Evolutionary conservation across 2,329 filamentous ascomycete species (phyloP).

Genomic region (Arthroderma uncinatum): DNA sequence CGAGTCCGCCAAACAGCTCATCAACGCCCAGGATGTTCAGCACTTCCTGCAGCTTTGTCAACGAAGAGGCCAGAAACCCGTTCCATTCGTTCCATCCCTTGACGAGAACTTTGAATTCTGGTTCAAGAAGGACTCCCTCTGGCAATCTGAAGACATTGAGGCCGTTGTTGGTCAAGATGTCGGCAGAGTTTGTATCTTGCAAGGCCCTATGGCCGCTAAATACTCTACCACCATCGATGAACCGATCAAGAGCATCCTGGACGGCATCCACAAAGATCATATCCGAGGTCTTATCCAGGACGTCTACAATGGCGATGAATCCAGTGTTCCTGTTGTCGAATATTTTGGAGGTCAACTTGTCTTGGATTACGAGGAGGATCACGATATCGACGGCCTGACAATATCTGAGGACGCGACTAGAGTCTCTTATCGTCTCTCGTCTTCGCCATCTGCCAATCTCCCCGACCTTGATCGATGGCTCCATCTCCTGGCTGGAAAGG

Average conservation of each 20-base stretch:
- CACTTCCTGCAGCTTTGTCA: conserved; percentile 91
- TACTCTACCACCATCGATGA: conserved; percentile 86
- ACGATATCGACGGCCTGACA: conserved; percentile 75
- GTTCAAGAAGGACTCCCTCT: conserved; percentile 99
- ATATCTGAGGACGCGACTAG: conserved; percentile 69
- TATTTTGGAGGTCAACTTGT: conserved; percentile 85
- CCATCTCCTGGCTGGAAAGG: conserved; percentile 70
- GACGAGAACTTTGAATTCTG: conserved; percentile 98
- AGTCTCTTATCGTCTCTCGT: conserved; percentile 72
- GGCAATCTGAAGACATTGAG: conserved; percentile 96
- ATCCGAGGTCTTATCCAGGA: conserved; percentile 70
- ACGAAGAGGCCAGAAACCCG: conserved; percentile 85
- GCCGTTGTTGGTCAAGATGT: conserved; percentile 95
- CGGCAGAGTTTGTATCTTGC: conserved; percentile 86
- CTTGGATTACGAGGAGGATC: conserved; percentile 57
- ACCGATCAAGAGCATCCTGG: conserved; percentile 87
- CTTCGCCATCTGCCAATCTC: conserved; percentile 59
- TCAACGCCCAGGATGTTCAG: conserved; percentile 96
- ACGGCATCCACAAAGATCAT: conserved; percentile 78
- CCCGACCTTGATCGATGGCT: conserved; percentile 78
- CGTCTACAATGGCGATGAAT: conserved; percentile 62
- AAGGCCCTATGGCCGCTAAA: conserved; percentile 83
- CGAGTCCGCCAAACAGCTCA: conserved; percentile 77
- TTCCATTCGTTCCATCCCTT: conserved; percentile 88
- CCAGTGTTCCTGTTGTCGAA: conserved; percentile 71